Evolutionary conservation across 1,139 yeast species (phyloP).

Genomic region (Kodamaea derodonti): DNA sequence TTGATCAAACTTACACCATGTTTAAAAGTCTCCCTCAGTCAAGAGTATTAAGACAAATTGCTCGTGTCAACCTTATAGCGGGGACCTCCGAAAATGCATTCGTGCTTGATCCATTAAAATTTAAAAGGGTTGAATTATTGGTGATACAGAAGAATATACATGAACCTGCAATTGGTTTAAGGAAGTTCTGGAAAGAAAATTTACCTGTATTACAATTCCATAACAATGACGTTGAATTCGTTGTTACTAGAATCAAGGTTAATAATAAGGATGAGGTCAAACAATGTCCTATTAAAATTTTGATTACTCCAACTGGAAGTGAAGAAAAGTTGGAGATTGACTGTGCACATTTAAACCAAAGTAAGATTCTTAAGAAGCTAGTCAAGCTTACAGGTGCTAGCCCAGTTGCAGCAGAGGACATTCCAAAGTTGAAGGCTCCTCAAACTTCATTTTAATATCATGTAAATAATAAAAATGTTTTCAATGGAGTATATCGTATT

Average conservation of each 20-base stretch:
- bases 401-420: slow-evolving; percentile 8
- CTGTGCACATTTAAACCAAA: slow-evolving; percentile 25
- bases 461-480: slow-evolving; percentile 4
- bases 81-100: slow-evolving; percentile 35
- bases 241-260: slow-evolving; percentile 54
- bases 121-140: slow-evolving; percentile 27
- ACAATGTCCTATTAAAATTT: slow-evolving; percentile 45
- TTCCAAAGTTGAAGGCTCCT: neutral
- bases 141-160: slow-evolving; percentile 25
- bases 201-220: slow-evolving; percentile 79
- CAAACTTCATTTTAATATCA: slow-evolving; percentile 1
- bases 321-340: slow-evolving; percentile 25
- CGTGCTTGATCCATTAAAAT: slow-evolving; percentile 25
- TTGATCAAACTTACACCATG: slow-evolving; percentile 10
- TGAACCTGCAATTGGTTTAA: slow-evolving; percentile 35
- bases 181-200: slow-evolving; percentile 64
- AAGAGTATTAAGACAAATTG: slow-evolving; percentile 30
- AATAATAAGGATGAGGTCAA: slow-evolving; percentile 35
- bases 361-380: slow-evolving; percentile 28
- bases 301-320: slow-evolving; percentile 21
- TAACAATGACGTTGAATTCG: slow-evolving; percentile 65
- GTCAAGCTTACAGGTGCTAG: slow-evolving; percentile 30
- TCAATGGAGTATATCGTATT: too few species aligned
- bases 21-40: slow-evolving; percentile 26
- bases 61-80: slow-evolving; percentile 37